Conservation (phyloP, 495 filamentous ascomycete genomes). For the Penicillium silybi region DNA sequence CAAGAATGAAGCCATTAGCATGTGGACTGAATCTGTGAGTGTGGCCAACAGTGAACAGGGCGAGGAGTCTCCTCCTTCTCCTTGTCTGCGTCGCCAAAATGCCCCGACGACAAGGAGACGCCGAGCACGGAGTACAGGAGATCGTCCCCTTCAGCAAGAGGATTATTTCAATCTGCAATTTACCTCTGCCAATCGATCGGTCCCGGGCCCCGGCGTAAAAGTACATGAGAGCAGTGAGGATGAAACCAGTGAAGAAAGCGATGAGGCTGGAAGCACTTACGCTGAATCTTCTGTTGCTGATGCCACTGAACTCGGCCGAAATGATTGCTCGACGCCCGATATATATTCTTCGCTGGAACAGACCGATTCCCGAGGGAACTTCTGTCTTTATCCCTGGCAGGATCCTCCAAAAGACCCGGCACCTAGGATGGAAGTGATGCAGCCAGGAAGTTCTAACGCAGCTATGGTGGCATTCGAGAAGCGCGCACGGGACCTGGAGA, state of each 20-base stretch:
- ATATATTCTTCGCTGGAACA: conserved; percentile 20
- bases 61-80: conserved; percentile 21
- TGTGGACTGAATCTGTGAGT: conserved; percentile 42
- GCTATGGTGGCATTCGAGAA: conserved; percentile 44
- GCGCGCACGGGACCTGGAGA: conserved; percentile 43
- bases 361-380: conserved; percentile 16
- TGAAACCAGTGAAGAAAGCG: conserved; percentile 27
- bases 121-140: conserved; percentile 47
- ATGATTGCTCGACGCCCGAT: conserved; percentile 27
- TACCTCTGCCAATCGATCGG: conserved; percentile 17
- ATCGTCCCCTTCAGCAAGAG: conserved; percentile 34
- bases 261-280: conserved; percentile 11
- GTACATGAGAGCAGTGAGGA: conserved; percentile 45
- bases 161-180: conserved; percentile 39
- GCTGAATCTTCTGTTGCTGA: conserved; percentile 31
- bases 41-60: conserved; percentile 40
- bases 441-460: conserved; percentile 42
- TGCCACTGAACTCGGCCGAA: conserved; percentile 25
- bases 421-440: conserved; percentile 30
- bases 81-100: conserved; percentile 17
- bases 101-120: conserved; percentile 23
- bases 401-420: conserved; percentile 32
- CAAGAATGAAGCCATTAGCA: conserved; percentile 43
- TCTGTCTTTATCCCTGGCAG: conserved; percentile 42
- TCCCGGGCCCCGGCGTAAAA: conserved; percentile 46